Percentiles rank a stretch among this genome's conserved stretches.
Conservation (phyloP, 768 basidiomycete genomes). For the Boletellus ananiceps region DNA sequence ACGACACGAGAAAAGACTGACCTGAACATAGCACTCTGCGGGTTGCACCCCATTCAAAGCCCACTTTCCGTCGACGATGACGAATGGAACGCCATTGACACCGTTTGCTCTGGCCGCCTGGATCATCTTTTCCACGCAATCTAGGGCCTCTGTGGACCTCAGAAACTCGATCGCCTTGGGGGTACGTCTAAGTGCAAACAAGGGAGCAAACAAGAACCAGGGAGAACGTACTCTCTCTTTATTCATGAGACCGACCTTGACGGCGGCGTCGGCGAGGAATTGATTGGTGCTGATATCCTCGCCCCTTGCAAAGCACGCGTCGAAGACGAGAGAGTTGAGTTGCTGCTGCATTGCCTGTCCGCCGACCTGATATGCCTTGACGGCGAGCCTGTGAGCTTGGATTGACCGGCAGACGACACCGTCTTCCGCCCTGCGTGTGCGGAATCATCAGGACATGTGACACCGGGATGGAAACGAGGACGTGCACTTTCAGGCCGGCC, state of each 20-base stretch:
- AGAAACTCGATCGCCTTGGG: conserved; percentile 40
- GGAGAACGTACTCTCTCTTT: conserved; percentile 31
- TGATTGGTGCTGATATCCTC: conserved; percentile 35
- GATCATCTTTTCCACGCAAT: conserved; percentile 40
- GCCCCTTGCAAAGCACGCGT: conserved; percentile 37
- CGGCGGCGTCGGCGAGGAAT: conserved; percentile 36
- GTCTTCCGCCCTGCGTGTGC: conserved; percentile 31
- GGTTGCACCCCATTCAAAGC: conserved; percentile 44
- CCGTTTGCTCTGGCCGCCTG: conserved; percentile 38
- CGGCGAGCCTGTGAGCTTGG: conserved; percentile 42
- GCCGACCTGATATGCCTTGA: conserved; percentile 39
- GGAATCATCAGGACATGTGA: background rate
- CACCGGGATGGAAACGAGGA: background rate
- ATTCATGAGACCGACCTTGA: conserved; percentile 38
- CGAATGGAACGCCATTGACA: conserved; percentile 50
- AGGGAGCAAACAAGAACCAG: background rate
- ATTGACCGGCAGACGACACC: conserved; percentile 38
- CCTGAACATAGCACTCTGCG: conserved; percentile 37
- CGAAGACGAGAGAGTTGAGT: conserved; percentile 36
- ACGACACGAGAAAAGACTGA: conserved; percentile 12
- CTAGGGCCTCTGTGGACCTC: conserved; percentile 34
- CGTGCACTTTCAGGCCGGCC: conserved; percentile 27
- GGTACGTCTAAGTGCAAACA: background rate
- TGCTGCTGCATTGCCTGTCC: conserved; percentile 38
- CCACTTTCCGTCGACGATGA: conserved; percentile 44